phyloP scores from a whole-genome alignment of 352 stramenopile species.

The Aphanomyces astaci region DNA sequence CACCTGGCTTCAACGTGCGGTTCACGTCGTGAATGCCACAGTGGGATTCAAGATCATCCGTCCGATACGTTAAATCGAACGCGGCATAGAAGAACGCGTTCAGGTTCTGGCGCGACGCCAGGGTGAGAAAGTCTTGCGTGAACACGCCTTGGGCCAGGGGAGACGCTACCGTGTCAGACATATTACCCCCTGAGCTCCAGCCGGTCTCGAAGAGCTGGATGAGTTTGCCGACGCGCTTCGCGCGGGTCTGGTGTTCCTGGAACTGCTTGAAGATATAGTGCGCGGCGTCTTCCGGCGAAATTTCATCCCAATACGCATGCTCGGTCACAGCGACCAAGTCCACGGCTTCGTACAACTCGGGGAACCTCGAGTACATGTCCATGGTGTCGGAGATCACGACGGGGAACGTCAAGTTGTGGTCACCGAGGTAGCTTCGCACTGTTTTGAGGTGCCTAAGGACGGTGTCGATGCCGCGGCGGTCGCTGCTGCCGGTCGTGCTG shows the following conservation, averaged over 20 bases:
- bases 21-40: slow-evolving; percentile 56
- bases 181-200: slow-evolving; percentile 44
- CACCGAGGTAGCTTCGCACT: slow-evolving; percentile 40
- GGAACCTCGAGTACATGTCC: slow-evolving; percentile 59
- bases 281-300: slow-evolving; percentile 39
- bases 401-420: slow-evolving; percentile 34
- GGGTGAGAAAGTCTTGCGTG: slow-evolving; percentile 58
- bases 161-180: slow-evolving; percentile 31
- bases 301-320: slow-evolving; percentile 64
- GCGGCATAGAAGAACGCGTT: slow-evolving; percentile 69
- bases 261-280: slow-evolving; percentile 48
- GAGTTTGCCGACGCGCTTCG: slow-evolving; percentile 41
- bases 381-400: slow-evolving; percentile 65
- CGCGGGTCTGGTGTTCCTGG: slow-evolving; percentile 34
- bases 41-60: slow-evolving; percentile 46
- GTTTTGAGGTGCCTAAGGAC: slow-evolving; percentile 39
- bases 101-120: slow-evolving; percentile 39
- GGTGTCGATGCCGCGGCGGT: slow-evolving; percentile 3
- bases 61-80: slow-evolving; percentile 54
- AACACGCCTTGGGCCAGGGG: slow-evolving; percentile 51
- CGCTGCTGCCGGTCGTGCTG: neutral
- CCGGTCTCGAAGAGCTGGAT: slow-evolving; percentile 63
- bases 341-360: slow-evolving; percentile 44
- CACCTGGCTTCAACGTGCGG: slow-evolving; percentile 48
- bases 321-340: slow-evolving; percentile 70